These are phyloP conservation scores for Cryptosporidium xiaoi DNA, from an alignment of 169 alveolate genomes.

Conservation along the genomic window DNA sequence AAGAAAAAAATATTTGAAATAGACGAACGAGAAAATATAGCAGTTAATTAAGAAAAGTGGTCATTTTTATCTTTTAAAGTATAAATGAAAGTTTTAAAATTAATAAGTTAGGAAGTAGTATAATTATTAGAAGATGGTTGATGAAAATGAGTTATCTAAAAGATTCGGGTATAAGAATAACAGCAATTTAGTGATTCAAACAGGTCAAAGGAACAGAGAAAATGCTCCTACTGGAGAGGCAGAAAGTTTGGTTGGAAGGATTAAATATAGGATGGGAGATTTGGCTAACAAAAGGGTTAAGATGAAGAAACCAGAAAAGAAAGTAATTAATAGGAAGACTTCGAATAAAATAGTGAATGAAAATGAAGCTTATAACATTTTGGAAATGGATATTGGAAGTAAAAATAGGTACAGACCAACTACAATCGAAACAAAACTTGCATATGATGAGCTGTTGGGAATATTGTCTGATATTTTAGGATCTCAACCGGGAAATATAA, in stretches of 20 bases:
- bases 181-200: slow-evolving; percentile 80
- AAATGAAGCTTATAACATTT: slow-evolving; percentile 37
- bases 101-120: too few relatives aligned
- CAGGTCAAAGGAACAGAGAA: slow-evolving; percentile 80
- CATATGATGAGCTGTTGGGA: slow-evolving; percentile 90
- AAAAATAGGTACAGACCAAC: slow-evolving; percentile 90
- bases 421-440: slow-evolving; percentile 88
- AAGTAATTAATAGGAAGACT: slow-evolving; percentile 61
- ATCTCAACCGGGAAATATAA: slow-evolving; percentile 91
- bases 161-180: slow-evolving; percentile 90
- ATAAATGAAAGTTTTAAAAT: neutral
- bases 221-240: slow-evolving; percentile 97
- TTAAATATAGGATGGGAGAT: slow-evolving; percentile 93
- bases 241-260: slow-evolving; percentile 92
- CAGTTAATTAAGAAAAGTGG: neutral
- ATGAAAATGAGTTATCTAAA: slow-evolving; percentile 91
- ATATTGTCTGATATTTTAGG: slow-evolving; percentile 88
- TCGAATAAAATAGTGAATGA: slow-evolving; percentile 76
- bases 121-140: slow-evolving; percentile 85
- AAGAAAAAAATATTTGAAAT: neutral
- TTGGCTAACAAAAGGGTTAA: slow-evolving; percentile 82
- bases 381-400: slow-evolving; percentile 75
- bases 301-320: slow-evolving; percentile 64
- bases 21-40: neutral
- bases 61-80: neutral